Conservation (phyloP, 2,329 filamentous ascomycete species). For the Fusarium mundagurra region DNA sequence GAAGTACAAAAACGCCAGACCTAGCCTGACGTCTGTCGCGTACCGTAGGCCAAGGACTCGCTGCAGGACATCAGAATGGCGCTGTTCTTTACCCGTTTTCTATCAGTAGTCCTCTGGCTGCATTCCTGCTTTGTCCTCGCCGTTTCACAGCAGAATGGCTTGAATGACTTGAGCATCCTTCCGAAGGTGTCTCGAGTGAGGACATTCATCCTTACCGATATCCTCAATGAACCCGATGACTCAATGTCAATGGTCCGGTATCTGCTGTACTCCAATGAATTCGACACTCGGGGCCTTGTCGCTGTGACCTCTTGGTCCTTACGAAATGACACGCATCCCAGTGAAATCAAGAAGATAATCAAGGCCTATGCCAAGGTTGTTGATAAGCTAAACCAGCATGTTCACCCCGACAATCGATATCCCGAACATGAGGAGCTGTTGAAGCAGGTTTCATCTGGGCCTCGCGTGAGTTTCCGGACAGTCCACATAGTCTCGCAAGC, state of each 20-base stretch:
- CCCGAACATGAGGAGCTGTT: background rate
- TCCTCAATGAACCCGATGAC: conserved; percentile 13
- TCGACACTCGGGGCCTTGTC: background rate
- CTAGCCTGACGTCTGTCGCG: background rate
- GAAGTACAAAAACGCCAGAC: background rate
- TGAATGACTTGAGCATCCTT: background rate
- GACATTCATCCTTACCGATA: conserved; percentile 10
- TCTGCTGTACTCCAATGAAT: conserved; percentile 9
- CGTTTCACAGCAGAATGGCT: background rate
- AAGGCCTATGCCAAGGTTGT: background rate
- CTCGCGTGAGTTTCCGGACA: background rate
- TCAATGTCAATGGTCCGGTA: conserved; percentile 16
- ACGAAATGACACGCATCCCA: background rate
- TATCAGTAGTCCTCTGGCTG: background rate
- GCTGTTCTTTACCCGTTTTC: background rate
- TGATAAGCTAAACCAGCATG: conserved; percentile 13
- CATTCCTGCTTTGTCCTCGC: background rate
- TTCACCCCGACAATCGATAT: background rate
- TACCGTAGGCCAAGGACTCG: too few relatives aligned
- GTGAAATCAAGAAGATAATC: conserved; percentile 6
- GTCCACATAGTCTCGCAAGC: fast-evolving
- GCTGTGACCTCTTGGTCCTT: conserved; percentile 12
- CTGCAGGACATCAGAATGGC: background rate
- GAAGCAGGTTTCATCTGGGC: background rate
- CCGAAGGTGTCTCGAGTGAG: background rate